Conservation (phyloP, 768 basidiomycete species). For the Butyriboletus loyo region DNA sequence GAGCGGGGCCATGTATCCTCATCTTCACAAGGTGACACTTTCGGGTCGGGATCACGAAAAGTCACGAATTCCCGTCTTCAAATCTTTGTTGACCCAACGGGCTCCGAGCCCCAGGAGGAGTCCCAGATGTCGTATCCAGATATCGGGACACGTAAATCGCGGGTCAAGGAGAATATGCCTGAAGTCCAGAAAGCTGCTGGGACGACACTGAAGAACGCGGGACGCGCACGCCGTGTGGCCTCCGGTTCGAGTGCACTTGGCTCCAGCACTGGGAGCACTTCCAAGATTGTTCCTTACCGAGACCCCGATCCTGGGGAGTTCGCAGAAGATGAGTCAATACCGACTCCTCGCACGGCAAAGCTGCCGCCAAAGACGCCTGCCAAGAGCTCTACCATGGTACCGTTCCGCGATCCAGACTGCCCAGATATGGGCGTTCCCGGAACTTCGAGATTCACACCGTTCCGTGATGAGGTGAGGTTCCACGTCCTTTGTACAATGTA, state of each 20-base stretch:
- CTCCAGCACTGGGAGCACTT: slow-evolving; percentile 31
- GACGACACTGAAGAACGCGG: slow-evolving; percentile 61
- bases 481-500: slow-evolving; percentile 5
- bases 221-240: slow-evolving; percentile 51
- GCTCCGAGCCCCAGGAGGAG: slow-evolving; percentile 44
- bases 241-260: slow-evolving; percentile 29
- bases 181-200: slow-evolving; percentile 68
- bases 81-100: slow-evolving; percentile 71
- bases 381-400: slow-evolving; percentile 32
- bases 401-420: slow-evolving; percentile 38
- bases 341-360: slow-evolving; percentile 33
- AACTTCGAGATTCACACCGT: slow-evolving; percentile 65
- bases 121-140: slow-evolving; percentile 60
- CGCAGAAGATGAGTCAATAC: slow-evolving; percentile 19
- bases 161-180: slow-evolving; percentile 75
- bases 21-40: slow-evolving; percentile 27
- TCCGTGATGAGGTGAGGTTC: slow-evolving; percentile 63
- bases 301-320: slow-evolving; percentile 52
- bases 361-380: slow-evolving; percentile 35
- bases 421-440: slow-evolving; percentile 33
- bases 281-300: slow-evolving; percentile 63
- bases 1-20: slow-evolving; percentile 13
- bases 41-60: slow-evolving; percentile 33
- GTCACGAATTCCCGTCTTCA: slow-evolving; percentile 58
- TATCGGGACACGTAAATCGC: slow-evolving; percentile 71